Evolutionary conservation across 768 basidiomycete genomes (phyloP).

Genomic region (Leucocoprinus leucothites): DNA sequence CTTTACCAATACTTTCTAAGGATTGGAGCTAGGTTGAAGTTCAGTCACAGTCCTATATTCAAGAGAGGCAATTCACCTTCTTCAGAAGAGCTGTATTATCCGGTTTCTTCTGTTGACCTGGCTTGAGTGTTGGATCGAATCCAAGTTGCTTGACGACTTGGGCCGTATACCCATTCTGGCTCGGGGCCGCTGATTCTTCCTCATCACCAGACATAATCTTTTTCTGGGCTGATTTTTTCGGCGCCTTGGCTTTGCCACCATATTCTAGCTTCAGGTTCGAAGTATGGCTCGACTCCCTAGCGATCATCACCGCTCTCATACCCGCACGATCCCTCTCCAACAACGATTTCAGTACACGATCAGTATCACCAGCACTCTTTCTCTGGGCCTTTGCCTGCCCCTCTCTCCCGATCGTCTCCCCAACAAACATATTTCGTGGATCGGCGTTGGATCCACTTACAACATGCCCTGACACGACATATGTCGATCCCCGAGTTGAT

Average conservation of each 20-base stretch:
- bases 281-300: slow-evolving; percentile 41
- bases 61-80: slow-evolving; percentile 44
- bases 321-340: slow-evolving; percentile 66
- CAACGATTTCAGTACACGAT: slow-evolving; percentile 56
- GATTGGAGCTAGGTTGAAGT: slow-evolving; percentile 44
- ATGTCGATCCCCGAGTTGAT: slow-evolving; percentile 50
- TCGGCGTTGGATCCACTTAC: slow-evolving; percentile 45
- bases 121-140: slow-evolving; percentile 71
- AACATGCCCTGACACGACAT: slow-evolving; percentile 79
- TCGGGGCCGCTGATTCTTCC: background rate
- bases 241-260: slow-evolving; percentile 17
- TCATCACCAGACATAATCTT: background rate
- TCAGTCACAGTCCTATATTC: slow-evolving; percentile 1
- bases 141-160: slow-evolving; percentile 68
- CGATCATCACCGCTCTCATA: slow-evolving; percentile 59
- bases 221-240: slow-evolving; percentile 12
- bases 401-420: slow-evolving; percentile 76
- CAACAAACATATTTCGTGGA: slow-evolving; percentile 44
- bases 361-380: slow-evolving; percentile 55
- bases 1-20: slow-evolving; percentile 48
- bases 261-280: background rate
- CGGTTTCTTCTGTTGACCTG: slow-evolving; percentile 36
- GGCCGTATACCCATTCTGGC: slow-evolving; percentile 51
- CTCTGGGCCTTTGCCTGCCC: slow-evolving; percentile 77
- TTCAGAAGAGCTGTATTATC: slow-evolving; percentile 42